Percentiles rank a stretch among this genome's conserved stretches.
These are phyloP conservation scores for Corymbia maculata DNA, from an alignment of 345 rosid species.

Conservation along the genomic window DNA sequence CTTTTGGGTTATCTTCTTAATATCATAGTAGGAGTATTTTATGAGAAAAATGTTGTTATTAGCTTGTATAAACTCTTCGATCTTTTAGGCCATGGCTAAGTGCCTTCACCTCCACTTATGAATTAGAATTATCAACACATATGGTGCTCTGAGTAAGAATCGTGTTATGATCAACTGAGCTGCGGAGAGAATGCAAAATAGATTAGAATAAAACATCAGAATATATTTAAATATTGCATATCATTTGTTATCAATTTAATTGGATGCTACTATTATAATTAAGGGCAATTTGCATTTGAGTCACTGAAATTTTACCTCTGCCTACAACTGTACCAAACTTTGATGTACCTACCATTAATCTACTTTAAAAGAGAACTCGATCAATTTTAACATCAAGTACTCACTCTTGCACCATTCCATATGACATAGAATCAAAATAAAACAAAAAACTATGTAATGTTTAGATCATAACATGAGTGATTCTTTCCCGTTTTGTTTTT, in stretches of 20 bases:
- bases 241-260: background rate
- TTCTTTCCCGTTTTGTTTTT: background rate
- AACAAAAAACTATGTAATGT: too few species aligned
- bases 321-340: too few species aligned
- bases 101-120: background rate
- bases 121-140: background rate
- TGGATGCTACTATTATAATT: background rate
- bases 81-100: background rate
- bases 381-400: too few species aligned
- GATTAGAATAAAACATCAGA: background rate
- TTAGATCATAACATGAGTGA: too few species aligned
- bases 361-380: too few species aligned
- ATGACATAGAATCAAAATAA: too few species aligned
- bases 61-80: rapidly evolving
- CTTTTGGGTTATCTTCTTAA: background rate
- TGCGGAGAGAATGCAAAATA: background rate
- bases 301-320: background rate
- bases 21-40: background rate
- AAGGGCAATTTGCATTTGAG: background rate
- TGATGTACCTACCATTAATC: too few species aligned
- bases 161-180: background rate
- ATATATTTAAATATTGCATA: background rate
- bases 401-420: too few species aligned
- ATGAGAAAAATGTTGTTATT: background rate
- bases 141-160: background rate